Evolutionary conservation across 225 moss, liverwort and hornwort species (phyloP).

Genomic region (Pleurozium schreberi): DNA sequence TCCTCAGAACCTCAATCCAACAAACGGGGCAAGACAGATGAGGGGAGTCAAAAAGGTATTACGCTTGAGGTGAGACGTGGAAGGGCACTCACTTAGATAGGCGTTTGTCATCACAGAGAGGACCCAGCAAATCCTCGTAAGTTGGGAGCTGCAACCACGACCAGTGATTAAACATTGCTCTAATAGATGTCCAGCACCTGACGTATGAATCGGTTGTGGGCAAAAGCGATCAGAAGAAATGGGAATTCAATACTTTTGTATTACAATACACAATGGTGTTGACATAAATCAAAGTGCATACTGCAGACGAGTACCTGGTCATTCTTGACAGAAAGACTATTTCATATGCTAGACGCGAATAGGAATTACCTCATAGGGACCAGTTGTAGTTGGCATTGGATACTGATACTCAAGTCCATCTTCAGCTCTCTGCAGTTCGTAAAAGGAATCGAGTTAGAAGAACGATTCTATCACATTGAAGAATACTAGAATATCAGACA

Average conservation of each 20-base stretch:
- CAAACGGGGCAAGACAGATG: background rate
- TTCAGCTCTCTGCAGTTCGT: constrained; percentile 21
- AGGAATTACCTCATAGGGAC: constrained; percentile 15
- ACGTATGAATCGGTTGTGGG: background rate
- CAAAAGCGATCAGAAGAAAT: background rate
- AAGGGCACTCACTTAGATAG: constrained; percentile 18
- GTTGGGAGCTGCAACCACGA: constrained; percentile 35
- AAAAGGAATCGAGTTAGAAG: background rate
- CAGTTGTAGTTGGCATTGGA: constrained; percentile 30
- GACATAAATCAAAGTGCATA: background rate
- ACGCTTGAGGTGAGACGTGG: background rate
- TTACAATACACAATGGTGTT: background rate
- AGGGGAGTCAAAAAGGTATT: background rate
- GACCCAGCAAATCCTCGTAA: constrained; percentile 36
- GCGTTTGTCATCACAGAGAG: constrained; percentile 35
- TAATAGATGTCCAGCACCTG: background rate
- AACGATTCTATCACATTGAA: background rate
- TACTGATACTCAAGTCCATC: constrained; percentile 32
- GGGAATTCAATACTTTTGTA: background rate
- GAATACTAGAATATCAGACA: background rate
- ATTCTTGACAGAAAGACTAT: background rate
- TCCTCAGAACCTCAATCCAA: background rate
- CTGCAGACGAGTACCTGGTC: background rate
- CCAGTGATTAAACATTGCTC: background rate
- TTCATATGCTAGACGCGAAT: background rate